Conservation (phyloP, 2,329 filamentous ascomycete genomes). For the Scedosporium dehoogii region DNA sequence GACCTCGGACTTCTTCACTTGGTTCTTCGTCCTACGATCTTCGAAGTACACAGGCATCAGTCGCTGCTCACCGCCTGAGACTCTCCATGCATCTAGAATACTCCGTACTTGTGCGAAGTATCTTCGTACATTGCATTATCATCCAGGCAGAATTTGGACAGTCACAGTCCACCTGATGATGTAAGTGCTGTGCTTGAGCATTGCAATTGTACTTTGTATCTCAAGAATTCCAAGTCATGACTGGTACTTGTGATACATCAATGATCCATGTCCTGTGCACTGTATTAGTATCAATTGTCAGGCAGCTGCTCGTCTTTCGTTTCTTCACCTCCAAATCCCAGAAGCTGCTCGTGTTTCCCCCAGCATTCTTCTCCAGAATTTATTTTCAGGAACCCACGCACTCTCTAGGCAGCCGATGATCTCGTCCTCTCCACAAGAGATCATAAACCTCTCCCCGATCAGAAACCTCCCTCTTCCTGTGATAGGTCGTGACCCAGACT, state of each 20-base stretch:
- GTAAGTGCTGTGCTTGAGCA: background rate
- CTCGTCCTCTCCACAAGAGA: no score
- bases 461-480: background rate
- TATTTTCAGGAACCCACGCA: no score
- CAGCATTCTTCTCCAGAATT: background rate
- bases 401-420: no score
- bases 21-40: no score
- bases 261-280: no score
- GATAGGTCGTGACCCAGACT: background rate
- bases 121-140: background rate
- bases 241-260: background rate
- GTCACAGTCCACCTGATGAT: background rate
- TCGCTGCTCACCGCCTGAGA: no score
- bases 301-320: background rate
- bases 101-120: background rate
- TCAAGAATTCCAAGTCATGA: constrained; percentile 15
- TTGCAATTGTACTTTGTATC: constrained; percentile 13
- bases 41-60: no score
- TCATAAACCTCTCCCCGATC: no score
- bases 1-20: no score
- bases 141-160: background rate
- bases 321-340: background rate
- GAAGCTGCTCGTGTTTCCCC: background rate
- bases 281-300: background rate
- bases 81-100: no score